Percentiles rank a stretch among this genome's conserved stretches.
Evolutionary conservation across 2,329 filamentous ascomycete genomes (phyloP).

Genomic region (Fonsecaea nubica): DNA sequence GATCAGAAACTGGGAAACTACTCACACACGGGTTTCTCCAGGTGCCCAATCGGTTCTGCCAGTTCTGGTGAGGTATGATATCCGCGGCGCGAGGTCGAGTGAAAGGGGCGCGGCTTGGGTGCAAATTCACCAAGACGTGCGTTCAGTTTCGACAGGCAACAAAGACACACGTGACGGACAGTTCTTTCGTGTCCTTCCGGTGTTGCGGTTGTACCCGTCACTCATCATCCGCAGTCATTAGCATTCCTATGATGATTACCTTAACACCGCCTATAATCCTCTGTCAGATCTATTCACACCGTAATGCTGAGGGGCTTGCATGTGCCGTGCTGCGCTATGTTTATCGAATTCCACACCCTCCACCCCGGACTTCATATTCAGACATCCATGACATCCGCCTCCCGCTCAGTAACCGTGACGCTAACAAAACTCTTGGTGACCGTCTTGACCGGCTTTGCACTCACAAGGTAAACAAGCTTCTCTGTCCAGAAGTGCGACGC

Average conservation of each 20-base stretch:
- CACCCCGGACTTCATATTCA: neutral
- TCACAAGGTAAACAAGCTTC: slow-evolving; percentile 73
- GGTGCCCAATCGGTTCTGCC: slow-evolving; percentile 26
- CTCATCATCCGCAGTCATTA: neutral
- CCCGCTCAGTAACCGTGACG: neutral
- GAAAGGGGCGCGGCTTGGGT: neutral
- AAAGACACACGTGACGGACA: neutral
- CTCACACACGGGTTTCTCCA: slow-evolving; percentile 24
- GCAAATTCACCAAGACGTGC: neutral
- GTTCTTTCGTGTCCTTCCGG: neutral
- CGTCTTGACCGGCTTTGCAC: slow-evolving; percentile 64
- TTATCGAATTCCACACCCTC: neutral
- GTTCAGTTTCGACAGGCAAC: neutral
- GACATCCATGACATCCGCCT: slow-evolving; percentile 1
- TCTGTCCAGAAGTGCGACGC: slow-evolving; percentile 74
- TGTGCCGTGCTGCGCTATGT: slow-evolving; percentile 2
- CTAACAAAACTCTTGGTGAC: neutral
- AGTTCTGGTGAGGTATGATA: slow-evolving; percentile 2
- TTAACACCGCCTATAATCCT: neutral
- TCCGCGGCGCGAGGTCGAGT: neutral
- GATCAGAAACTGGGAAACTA: slow-evolving; percentile 11
- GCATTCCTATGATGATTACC: neutral
- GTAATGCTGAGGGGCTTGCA: neutral
- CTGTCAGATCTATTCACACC: neutral
- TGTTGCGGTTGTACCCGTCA: neutral